Evolutionary conservation across 352 stramenopile species (phyloP).

Genomic region (Phytophthora melonis): DNA sequence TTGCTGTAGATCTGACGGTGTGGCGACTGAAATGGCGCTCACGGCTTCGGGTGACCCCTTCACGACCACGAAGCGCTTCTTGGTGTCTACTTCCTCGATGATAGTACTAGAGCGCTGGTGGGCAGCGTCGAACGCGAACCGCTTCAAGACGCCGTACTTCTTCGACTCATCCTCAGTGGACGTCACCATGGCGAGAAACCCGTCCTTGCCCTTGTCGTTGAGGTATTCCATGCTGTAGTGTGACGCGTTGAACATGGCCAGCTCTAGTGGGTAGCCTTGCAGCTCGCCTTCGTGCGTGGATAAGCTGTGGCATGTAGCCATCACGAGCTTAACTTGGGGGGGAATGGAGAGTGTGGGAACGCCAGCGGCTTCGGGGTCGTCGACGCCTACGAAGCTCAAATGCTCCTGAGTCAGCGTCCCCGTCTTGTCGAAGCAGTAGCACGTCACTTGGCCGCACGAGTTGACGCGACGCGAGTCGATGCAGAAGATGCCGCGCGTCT

Average conservation of each 20-base stretch:
- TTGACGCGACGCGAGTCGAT: slow-evolving; percentile 61
- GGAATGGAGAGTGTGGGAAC: slow-evolving; percentile 14
- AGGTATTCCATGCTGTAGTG: slow-evolving; percentile 32
- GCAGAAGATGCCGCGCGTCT: slow-evolving; percentile 45
- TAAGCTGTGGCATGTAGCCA: slow-evolving; percentile 60
- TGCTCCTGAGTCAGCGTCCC: slow-evolving; percentile 63
- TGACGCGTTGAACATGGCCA: slow-evolving; percentile 61
- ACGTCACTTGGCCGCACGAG: slow-evolving; percentile 59
- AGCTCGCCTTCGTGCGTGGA: slow-evolving; percentile 42
- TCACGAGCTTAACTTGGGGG: slow-evolving; percentile 38
- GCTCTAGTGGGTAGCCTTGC: slow-evolving; percentile 60
- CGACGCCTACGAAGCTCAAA: slow-evolving; percentile 53
- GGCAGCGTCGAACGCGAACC: slow-evolving; percentile 62
- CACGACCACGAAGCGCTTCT: slow-evolving; percentile 54
- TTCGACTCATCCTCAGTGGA: slow-evolving; percentile 33
- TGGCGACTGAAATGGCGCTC: slow-evolving; percentile 33
- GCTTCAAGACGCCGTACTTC: slow-evolving; percentile 54
- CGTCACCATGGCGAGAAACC: slow-evolving; percentile 38
- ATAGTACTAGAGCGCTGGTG: slow-evolving; percentile 62
- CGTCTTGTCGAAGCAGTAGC: slow-evolving; percentile 79
- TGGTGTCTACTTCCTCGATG: slow-evolving; percentile 44
- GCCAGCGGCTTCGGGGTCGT: slow-evolving; percentile 2
- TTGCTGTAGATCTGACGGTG: slow-evolving; percentile 61
- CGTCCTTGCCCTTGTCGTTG: slow-evolving; percentile 13
- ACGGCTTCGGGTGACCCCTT: slow-evolving; percentile 67